Base-by-base conservation (phyloP, 2,329 filamentous ascomycete species). In the Aspergillus sp. region DNA sequence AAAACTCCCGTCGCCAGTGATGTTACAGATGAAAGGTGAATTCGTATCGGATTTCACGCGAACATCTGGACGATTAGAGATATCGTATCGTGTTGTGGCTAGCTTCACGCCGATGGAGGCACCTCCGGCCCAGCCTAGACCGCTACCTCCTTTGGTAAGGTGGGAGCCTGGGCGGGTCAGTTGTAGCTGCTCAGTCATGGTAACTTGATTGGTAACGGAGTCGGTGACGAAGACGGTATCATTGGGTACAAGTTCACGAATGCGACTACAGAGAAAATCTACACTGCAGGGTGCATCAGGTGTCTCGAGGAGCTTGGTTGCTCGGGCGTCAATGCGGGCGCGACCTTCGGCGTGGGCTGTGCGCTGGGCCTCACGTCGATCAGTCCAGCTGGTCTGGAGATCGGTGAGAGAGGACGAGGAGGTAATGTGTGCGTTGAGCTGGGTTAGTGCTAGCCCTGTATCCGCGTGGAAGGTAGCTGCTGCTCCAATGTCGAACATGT, bases 51-150 rank as follows among this genome's bases (percentile, higher is more conserved):
- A 19, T 28, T 36, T 36, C 5, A 15, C 28, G 2, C 30, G 51
- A 0, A 48, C 19, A 6, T 10, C 21, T 10, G 57, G 57, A 5
- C 57, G 57, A 13, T 59, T 13, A 12, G 57, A 55, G 10, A 55
- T 9, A 23, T 59, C 30, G 43, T 59, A 59, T 0, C 43, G 51
- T 3, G 50, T 13, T 6, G 57, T 80, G 0, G 89, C 91, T 10
- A 93, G 82, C 71, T 92, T 92, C 65, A 92, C 87, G 2, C 91
- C 91, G 1, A 93, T 74, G 0, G 89, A 87, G 45, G 81, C 90
- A 15, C 91, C 90, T 9, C 90, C 90, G 6, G 86, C 89, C 90
- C 90, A 93, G 2, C 90, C 90, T 0, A 93, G 84, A 1, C 91
- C 90, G 19, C 89, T 90, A 1, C 89, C 90, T 3, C 90, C 90